Percentiles rank a stretch among this genome's conserved stretches.
These are phyloP conservation scores for Xylaria longipes DNA, from an alignment of 495 filamentous ascomycete species.

Conservation along the genomic window DNA sequence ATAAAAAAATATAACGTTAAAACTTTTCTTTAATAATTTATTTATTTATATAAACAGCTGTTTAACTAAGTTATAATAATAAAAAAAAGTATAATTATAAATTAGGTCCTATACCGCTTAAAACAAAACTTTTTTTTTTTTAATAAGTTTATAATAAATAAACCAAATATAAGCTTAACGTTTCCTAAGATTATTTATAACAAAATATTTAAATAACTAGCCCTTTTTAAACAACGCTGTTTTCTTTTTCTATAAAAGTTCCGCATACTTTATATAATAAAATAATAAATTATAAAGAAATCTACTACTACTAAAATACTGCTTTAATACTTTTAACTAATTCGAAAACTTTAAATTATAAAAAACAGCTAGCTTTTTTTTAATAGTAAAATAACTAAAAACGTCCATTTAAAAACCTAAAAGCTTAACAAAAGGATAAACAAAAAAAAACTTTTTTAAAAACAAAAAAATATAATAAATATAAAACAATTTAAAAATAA, in stretches of 20 bases:
- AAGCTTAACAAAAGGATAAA: too few species aligned
- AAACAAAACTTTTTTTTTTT: background rate
- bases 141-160: too few species aligned
- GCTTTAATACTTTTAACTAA: background rate
- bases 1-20: background rate
- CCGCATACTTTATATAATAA: background rate
- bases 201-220: too few species aligned
- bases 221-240: background rate
- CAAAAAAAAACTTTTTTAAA: too few species aligned
- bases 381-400: too few species aligned
- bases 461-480: background rate
- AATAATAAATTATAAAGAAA: background rate
- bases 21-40: background rate
- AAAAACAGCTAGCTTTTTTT: too few species aligned
- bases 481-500: conserved; percentile 3
- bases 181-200: too few species aligned
- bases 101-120: background rate
- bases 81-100: background rate
- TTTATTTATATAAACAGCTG: background rate
- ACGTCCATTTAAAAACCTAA: too few species aligned
- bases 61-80: background rate
- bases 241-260: background rate
- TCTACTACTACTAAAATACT: background rate
- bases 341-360: too few species aligned
- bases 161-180: too few species aligned